Evolutionary conservation across 1,284 basidiomycete species (phyloP), one percentile per base, ranked within the genome.

Genomic region (Heterobasidion irregulare): DNA sequence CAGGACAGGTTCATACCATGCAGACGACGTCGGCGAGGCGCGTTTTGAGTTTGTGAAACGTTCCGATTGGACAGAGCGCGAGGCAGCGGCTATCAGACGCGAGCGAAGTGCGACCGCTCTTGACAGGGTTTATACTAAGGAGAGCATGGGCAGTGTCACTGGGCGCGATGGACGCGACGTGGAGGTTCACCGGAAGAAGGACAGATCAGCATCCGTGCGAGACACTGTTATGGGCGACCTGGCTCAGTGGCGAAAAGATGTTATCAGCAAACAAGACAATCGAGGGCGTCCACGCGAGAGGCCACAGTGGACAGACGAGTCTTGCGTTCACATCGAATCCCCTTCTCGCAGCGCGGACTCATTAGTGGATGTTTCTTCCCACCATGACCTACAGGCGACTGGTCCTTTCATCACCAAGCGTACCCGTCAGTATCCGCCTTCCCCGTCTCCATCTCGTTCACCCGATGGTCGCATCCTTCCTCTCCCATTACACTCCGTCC

Each of bases 21-120:
- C 65, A 9, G 69, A 77, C 16, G 77, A 80, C 59, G 79, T 85
- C 53, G 78, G 80, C 52, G 77, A 85, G 59, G 77, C 85, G 13
- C 78, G 83, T 64, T 89, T 84, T 65, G 79, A 89, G 72, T 89
- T 90, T 63, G 85, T 90, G 50, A 89, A 88, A 63, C 80, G 88
- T 53, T 83, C 87, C 13, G 87, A 88, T 62, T 90, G 87, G 87
- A 84, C 85, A 2, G 86, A 87, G 66, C 80, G 84, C 46, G 86
- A 87, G 68, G 72, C 79, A 4, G 83, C 81, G 57, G 83, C 82
- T 32, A 71, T 81, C 50, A 75, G 85, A 56, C 74, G 86, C 59
- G 83, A 88, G 66, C 80, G 76, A 66, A 86, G 84, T 65, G 73
- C 76, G 45, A 79, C 80, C 19, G 73, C 75, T 6, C 66, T 85